Base-by-base conservation (phyloP, 2,329 filamentous ascomycete genomes). In the Lojkania enalia region DNA sequence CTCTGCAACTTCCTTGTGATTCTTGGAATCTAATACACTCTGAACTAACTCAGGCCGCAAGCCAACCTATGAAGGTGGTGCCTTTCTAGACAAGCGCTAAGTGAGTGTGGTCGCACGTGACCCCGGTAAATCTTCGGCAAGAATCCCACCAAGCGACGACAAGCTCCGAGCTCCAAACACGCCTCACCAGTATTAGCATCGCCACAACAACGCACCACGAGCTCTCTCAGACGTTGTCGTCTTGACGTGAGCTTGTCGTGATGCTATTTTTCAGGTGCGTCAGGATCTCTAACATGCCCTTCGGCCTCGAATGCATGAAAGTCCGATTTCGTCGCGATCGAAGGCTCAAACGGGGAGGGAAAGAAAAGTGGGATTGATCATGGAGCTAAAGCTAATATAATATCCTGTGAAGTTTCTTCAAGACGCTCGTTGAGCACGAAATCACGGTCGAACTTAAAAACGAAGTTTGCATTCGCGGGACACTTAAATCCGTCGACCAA, bases 391-490 rank as follows among this genome's bases (percentile, higher is more conserved):
- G 39, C 52, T 46, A 31, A 54, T 20, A 5, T 6, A 21, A 5
- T 7, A 16, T 12, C 13, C 5, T 7, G 15, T n/a, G 20, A 36
- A 70, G 67, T 77, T 97, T 96, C 78, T 97, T 97, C 84, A 97
- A 97, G 74, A 97, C 92, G 42, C 87, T 97, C 64, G 95, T 96
- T 70, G 94, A 96, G 77, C 87, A 94, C 60, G 86, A 95, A 77
- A 91, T 99, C 66, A 97, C 91, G 35, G 90, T 99, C 69, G 94
- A 99, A 78, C 88, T 99, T 71, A 99, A 99, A 77, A 99, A 99
- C 72, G 94, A 99, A 75, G 95, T 99, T 61, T 90, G 91, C 69
- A 95, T 99, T 71, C 88, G 89, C 62, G 94, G 94, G 57, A 95
- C 86, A 25, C 80, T 99, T 57, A 99, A 97, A 79, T 95, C 88